A percentile compares a stretch with the other conserved stretches of the same genome.
Evolutionary conservation across 192 early-diverging fungal species (phyloP).

Genomic region (Linnemannia exigua): DNA sequence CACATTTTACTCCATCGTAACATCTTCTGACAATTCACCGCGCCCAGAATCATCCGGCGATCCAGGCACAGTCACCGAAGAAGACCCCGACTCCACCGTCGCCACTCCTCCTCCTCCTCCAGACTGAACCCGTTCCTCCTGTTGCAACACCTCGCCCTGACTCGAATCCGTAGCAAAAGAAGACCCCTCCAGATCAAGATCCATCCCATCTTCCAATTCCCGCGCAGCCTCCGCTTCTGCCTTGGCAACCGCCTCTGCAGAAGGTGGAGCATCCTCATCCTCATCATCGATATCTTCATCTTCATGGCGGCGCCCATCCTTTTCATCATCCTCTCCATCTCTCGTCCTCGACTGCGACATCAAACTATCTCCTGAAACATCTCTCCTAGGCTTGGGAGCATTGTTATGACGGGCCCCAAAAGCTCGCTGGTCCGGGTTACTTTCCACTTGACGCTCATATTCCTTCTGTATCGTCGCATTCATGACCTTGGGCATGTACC

Average conservation of each 20-base stretch:
- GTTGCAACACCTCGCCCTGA: not conserved
- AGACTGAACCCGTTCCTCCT: not conserved
- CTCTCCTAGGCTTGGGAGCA: not conserved
- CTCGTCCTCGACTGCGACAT: not conserved
- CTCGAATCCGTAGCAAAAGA: not conserved
- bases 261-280: not conserved
- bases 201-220: not conserved
- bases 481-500: conserved; percentile 54
- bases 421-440: not conserved
- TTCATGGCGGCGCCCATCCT: not conserved
- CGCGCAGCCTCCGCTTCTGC: not conserved
- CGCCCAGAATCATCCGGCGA: not conserved
- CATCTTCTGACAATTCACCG: not conserved
- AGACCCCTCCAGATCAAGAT: conserved; percentile 11
- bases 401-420: not conserved
- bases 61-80: not conserved
- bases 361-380: not conserved
- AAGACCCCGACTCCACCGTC: not conserved
- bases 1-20: not conserved
- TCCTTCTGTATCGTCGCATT: conserved; percentile 22
- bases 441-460: conserved; percentile 13
- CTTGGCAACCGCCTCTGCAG: not conserved
- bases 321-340: not conserved
- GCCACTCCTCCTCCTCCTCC: no score
- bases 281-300: not conserved